Conservation (phyloP, 768 basidiomycete species). For the Rhizopogon roseolus region DNA sequence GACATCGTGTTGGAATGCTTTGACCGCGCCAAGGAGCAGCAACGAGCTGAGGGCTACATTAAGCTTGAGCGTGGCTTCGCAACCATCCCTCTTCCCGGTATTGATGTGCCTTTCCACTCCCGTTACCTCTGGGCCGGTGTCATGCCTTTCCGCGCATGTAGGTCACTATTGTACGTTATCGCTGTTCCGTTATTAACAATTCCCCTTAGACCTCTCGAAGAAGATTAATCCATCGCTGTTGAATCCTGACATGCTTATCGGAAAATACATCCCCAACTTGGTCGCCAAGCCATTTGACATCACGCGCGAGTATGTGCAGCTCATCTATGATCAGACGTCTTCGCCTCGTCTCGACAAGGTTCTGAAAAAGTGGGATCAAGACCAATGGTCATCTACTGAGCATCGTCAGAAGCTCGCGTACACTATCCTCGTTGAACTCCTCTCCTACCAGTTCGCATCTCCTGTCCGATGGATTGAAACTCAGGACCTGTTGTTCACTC, state of each 20-base stretch:
- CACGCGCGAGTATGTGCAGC: slow-evolving; percentile 82
- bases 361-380: slow-evolving; percentile 90
- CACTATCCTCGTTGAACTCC: slow-evolving; percentile 91
- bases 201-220: slow-evolving; percentile 78
- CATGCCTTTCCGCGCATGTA: slow-evolving; percentile 94
- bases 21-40: slow-evolving; percentile 70
- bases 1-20: slow-evolving; percentile 87
- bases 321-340: slow-evolving; percentile 94
- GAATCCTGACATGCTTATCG: slow-evolving; percentile 91
- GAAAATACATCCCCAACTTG: slow-evolving; percentile 96
- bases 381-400: slow-evolving; percentile 74
- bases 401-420: slow-evolving; percentile 95
- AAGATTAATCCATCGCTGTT: slow-evolving; percentile 91
- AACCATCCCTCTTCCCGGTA: slow-evolving; percentile 91
- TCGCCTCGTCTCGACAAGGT: slow-evolving; percentile 95
- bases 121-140: slow-evolving; percentile 99
- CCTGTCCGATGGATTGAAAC: slow-evolving; percentile 99
- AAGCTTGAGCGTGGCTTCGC: slow-evolving; percentile 96
- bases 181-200: neutral
- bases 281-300: slow-evolving; percentile 86
- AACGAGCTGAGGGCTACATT: slow-evolving; percentile 82
- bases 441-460: slow-evolving; percentile 98
- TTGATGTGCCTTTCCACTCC: slow-evolving; percentile 99
- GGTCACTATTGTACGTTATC: slow-evolving; percentile 27
- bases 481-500: slow-evolving; percentile 87